phyloP scores from a whole-genome alignment of 495 filamentous ascomycete species.

The Cercophora sp. region DNA sequence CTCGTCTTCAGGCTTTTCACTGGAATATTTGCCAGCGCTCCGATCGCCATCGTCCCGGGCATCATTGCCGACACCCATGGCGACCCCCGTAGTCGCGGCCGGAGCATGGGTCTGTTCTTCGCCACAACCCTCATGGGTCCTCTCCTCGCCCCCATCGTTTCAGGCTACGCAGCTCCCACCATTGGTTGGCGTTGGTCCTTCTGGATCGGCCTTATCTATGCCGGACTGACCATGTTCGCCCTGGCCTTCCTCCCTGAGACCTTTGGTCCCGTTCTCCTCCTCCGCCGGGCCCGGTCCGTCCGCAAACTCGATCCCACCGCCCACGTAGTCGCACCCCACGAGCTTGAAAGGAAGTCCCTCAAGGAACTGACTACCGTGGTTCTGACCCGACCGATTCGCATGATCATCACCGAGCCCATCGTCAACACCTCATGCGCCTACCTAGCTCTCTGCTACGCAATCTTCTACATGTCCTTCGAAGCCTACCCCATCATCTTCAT shows the following conservation, averaged over 20 bases:
- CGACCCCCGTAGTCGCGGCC: slow-evolving; percentile 56
- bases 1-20: slow-evolving; percentile 65
- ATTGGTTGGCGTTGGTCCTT: slow-evolving; percentile 66
- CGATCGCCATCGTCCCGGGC: slow-evolving; percentile 68
- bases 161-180: slow-evolving; percentile 54
- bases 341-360: slow-evolving; percentile 30
- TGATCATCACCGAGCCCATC: slow-evolving; percentile 41
- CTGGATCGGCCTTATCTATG: slow-evolving; percentile 58
- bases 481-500: slow-evolving; percentile 63
- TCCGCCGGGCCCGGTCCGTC: slow-evolving; percentile 50
- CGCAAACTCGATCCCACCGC: slow-evolving; percentile 43
- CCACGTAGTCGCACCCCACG: slow-evolving; percentile 31
- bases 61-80: slow-evolving; percentile 66
- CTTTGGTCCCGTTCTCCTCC: slow-evolving; percentile 56
- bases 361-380: slow-evolving; percentile 35
- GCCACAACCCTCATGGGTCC: slow-evolving; percentile 60
- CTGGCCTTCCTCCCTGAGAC: slow-evolving; percentile 59
- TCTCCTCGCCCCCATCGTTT: slow-evolving; percentile 63
- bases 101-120: slow-evolving; percentile 67
- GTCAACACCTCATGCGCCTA: slow-evolving; percentile 64
- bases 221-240: slow-evolving; percentile 43
- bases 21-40: slow-evolving; percentile 61
- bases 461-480: slow-evolving; percentile 74
- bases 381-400: slow-evolving; percentile 38
- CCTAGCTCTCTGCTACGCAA: slow-evolving; percentile 63